Conservation (phyloP, 768 basidiomycete genomes). For the Termitomyces sp. region DNA sequence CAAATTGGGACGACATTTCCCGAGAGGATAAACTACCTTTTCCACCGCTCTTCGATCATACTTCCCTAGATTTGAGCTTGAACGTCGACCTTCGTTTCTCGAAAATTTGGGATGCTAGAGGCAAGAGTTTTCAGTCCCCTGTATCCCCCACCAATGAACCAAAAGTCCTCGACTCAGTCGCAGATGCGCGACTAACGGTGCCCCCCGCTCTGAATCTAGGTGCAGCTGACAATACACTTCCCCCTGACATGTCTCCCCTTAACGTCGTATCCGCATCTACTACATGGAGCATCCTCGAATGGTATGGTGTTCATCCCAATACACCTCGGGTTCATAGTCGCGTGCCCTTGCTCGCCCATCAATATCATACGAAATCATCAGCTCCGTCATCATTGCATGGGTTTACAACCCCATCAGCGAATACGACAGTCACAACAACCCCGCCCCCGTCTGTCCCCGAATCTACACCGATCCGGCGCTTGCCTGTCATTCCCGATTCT, state of each 20-base stretch:
- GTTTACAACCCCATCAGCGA: not conserved
- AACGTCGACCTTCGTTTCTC: conserved; percentile 14
- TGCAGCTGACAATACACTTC: not conserved
- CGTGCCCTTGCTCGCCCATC: conserved; percentile 3
- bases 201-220: conserved; percentile 9
- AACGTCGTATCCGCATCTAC: conserved; percentile 15
- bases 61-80: conserved; percentile 10
- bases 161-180: not conserved
- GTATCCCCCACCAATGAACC: not conserved
- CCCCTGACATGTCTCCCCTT: conserved; percentile 11
- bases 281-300: conserved; percentile 19
- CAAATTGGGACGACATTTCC: conserved; percentile 7
- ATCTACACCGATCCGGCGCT: conserved; percentile 8
- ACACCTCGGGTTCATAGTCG: conserved; percentile 8
- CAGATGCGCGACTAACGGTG: not conserved
- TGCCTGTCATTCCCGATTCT: conserved; percentile 14
- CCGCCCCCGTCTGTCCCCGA: not conserved
- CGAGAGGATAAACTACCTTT: conserved; percentile 5
- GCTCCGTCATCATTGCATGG: conserved; percentile 2
- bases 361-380: conserved; percentile 4
- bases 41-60: conserved; percentile 8
- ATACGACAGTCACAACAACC: not conserved
- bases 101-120: conserved; percentile 11
- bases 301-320: conserved; percentile 13
- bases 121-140: conserved; percentile 11